Evolutionary conservation across 352 stramenopile species (phyloP), one percentile per base, ranked within the genome.

Genomic region (Globisporangium paroecandrum): DNA sequence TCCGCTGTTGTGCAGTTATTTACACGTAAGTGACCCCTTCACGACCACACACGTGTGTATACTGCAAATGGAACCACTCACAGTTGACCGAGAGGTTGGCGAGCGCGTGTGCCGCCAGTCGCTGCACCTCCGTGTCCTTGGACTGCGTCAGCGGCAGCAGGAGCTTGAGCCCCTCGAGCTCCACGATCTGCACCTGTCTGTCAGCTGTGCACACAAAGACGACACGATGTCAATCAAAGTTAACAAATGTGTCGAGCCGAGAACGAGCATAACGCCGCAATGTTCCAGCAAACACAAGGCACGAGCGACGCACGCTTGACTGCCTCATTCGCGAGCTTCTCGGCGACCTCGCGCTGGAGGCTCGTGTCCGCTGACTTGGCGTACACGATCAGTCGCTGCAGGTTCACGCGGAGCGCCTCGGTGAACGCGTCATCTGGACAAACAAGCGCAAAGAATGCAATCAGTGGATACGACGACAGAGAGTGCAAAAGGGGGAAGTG

Each of bases 301-400:
- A 22, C 43, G 7, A 20, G 27, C 15, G 8, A 81, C 83, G 54
- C 47, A 97, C 89, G 89, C 71, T 98, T 98, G 47, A 98, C 94
- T 25, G 94, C 94, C 68, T 98, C 91, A 66, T 98, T 98, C 20
- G 94, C 94, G 53, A 98, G 76, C 68, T 97, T 97, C 79, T 98
- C 94, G 13, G 94, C 94, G 5, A 98, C 93, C 69, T 97, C 90
- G 56, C 91, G 87, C 77, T 97, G 91, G 63, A 98, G 78, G 64
- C 78, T 75, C 62, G 89, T 87, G 69, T 98, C 91, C 5, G 92
- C 91, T 60, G 89, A 97, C 73, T 95, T 94, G 64, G 92, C 91
- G 77, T 98, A 98, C 58, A 89, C 88, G 74, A 98, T 97, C 38
- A 98, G 75, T 13, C 91, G 87, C 73, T 96, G 91, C 36, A 98